Conservation (phyloP, 306 rosid genomes). For the Trichosanthes truncata region DNA sequence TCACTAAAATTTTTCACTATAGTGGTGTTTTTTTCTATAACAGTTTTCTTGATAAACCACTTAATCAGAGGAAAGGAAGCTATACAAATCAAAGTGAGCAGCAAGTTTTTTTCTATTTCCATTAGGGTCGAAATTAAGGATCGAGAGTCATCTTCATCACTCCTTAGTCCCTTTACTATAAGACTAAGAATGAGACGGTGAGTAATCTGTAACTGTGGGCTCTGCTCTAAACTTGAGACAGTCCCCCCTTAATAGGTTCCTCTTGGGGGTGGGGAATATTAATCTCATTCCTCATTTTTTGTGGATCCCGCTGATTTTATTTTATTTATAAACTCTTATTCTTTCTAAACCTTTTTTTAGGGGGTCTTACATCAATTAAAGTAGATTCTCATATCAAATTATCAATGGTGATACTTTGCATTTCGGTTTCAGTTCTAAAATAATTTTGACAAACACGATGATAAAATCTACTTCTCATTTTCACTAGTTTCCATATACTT, state of each 20-base stretch:
- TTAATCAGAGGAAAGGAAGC: background rate
- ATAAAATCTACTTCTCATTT: background rate
- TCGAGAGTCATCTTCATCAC: background rate
- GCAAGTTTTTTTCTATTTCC: background rate
- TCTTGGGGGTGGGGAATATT: background rate
- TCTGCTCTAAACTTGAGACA: background rate
- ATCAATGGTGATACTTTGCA: background rate
- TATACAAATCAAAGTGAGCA: background rate
- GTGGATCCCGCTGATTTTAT: background rate
- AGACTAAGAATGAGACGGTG: background rate
- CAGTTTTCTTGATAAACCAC: background rate
- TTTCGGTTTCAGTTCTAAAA: background rate
- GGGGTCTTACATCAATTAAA: background rate
- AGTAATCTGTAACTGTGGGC: background rate
- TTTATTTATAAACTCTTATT: background rate
- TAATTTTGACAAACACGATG: background rate
- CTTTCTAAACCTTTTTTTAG: background rate
- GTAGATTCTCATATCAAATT: background rate
- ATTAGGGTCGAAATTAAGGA: background rate
- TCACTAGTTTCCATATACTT: background rate
- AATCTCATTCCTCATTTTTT: background rate
- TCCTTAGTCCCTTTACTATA: background rate
- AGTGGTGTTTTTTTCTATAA: background rate
- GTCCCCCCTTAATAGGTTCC: background rate
- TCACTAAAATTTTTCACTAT: background rate